A percentile compares a stretch with the other conserved stretches of the same genome.
Conservation (phyloP, 345 rosid genomes). For the Murraya koenigii region DNA sequence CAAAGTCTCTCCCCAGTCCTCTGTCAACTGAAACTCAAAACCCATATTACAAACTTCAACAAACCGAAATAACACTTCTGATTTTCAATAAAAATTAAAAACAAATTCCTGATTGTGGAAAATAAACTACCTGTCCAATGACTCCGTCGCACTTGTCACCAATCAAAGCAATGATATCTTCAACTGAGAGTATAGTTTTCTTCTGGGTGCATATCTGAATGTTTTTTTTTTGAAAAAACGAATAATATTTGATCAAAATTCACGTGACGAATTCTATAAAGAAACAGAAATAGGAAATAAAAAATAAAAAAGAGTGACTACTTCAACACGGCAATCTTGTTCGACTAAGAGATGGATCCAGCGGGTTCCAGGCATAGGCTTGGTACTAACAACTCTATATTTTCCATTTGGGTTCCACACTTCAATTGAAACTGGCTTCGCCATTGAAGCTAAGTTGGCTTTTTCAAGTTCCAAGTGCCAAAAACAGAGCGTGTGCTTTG, state of each 20-base stretch:
- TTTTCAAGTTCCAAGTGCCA: not conserved
- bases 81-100: too few relatives aligned
- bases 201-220: slow-evolving; percentile 83
- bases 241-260: not conserved
- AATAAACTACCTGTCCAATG: slow-evolving; percentile 71
- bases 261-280: not conserved
- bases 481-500: not conserved
- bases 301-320: slow-evolving; percentile 20
- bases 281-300: not conserved
- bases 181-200: slow-evolving; percentile 92
- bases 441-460: slow-evolving; percentile 44
- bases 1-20: slow-evolving; percentile 94
- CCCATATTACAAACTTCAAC: not conserved
- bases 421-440: slow-evolving; percentile 87
- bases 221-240: not conserved
- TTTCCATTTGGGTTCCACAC: slow-evolving; percentile 92
- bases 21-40: slow-evolving; percentile 62
- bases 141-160: slow-evolving; percentile 94
- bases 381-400: slow-evolving; percentile 92
- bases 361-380: slow-evolving; percentile 97
- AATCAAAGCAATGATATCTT: slow-evolving; percentile 81
- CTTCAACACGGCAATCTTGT: slow-evolving; percentile 94
- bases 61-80: not conserved
- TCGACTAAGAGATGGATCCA: slow-evolving; percentile 93
- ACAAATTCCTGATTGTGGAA: not conserved